Evolutionary conservation across 306 rosid genomes (phyloP), one percentile per base, ranked within the genome.

Genomic region (Glycine tomentella): DNA sequence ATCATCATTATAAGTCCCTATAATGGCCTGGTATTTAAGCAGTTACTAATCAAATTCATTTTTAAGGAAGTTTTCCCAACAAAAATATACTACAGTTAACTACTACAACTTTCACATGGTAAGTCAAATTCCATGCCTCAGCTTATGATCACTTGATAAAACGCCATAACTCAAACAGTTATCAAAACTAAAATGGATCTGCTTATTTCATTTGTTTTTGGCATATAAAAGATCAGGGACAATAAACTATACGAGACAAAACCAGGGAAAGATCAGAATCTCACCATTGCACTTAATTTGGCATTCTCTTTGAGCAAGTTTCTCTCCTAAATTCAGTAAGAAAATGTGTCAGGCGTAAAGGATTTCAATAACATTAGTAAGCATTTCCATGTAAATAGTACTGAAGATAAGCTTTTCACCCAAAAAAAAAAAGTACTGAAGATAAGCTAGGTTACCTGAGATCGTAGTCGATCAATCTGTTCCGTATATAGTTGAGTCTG

Each of bases 221-320:
- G 13, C 20, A 44, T 13, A 67, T 67, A 67, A 16, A 67, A 42
- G 14, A 38, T 66, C 5, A 7, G 14, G 9, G 36, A 16, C 44
- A 16, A 16, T 44, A 8, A 68, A 68, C 0, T 16, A 44, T 9
- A 45, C 17, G 74, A 40, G 4, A 9, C 56, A 69, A 45, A 69
- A 46, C 17, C 75, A 70, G n/a, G 8, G 44, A 17, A 64, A 16
- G 38, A 50, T 52, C 3, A 51, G 36, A 46, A 16, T 61, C 69
- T 86, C 57, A 92, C 97, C 93, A 61, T 42, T 85, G 70, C 71
- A 0, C 16, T 61, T 65, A 91, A 85, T 9, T 50, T 59, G 1
- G 69, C 83, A 69, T 86, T 89, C 85, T 91, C 87, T 80, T 83
- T 38, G 64, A 75, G 31, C 80, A 91, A 86, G 9, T 56, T n/a